Conservation (phyloP, 306 rosid genomes). For the Coriaria nepalensis region DNA sequence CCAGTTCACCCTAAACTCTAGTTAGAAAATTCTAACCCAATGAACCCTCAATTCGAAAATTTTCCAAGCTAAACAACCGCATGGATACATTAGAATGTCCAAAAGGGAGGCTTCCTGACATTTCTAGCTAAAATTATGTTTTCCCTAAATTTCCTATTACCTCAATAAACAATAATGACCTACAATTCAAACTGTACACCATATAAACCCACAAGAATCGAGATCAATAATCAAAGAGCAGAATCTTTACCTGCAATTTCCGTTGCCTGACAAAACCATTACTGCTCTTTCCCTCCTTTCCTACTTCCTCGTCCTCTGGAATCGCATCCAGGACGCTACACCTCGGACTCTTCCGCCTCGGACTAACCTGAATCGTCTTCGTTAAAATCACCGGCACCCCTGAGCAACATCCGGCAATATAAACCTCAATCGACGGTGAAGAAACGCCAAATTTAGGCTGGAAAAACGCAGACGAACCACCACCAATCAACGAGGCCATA, state of each 20-base stretch:
- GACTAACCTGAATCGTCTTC: conserved; percentile 58
- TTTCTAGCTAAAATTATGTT: too few relatives aligned
- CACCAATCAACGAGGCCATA: conserved; percentile 37
- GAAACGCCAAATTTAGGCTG: conserved; percentile 60
- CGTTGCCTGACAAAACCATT: conserved; percentile 26
- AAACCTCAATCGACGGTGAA: conserved; percentile 64
- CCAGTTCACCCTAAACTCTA: too few relatives aligned
- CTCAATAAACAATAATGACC: neutral
- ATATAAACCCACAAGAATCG: neutral
- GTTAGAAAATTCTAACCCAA: too few relatives aligned
- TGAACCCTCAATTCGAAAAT: too few relatives aligned
- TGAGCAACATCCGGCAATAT: conserved; percentile 74
- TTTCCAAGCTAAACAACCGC: too few relatives aligned
- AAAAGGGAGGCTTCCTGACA: too few relatives aligned
- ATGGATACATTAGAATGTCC: too few relatives aligned
- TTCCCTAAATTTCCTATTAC: too few relatives aligned
- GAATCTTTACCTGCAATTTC: conserved; percentile 40
- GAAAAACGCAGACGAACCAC: conserved; percentile 59
- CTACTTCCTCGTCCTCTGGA: conserved; percentile 78
- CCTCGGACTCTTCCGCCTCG: conserved; percentile 40
- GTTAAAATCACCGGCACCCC: conserved; percentile 70
- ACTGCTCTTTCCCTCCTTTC: conserved; percentile 28
- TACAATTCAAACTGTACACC: neutral
- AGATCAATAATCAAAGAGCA: neutral
- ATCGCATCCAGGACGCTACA: conserved; percentile 59